phyloP scores from a whole-genome alignment of 345 rosid species.

The Anastatica hierochuntica region DNA sequence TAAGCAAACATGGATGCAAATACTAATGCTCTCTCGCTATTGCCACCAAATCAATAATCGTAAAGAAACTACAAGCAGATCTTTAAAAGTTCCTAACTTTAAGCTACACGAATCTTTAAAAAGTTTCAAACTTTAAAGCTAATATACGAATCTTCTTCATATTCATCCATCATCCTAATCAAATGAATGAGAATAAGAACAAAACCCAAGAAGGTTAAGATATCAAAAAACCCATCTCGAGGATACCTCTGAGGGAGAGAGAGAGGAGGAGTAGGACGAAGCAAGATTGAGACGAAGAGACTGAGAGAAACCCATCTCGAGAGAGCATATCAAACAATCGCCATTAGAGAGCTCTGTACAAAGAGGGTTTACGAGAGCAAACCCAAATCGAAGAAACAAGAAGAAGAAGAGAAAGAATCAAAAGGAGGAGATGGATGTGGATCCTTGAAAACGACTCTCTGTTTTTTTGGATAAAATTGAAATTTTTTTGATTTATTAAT shows the following conservation, averaged over 20 bases:
- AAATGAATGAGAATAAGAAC: no score
- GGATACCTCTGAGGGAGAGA: slow-evolving; percentile 27
- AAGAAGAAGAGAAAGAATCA: neutral
- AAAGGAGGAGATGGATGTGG: neutral
- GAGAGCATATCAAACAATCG: neutral
- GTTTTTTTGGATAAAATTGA: neutral
- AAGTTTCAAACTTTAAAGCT: no score
- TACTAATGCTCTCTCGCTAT: neutral
- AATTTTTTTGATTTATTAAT: no score
- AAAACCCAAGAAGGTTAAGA: neutral
- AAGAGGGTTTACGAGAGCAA: no score
- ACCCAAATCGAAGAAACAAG: slow-evolving; percentile 9
- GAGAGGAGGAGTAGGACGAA: slow-evolving; percentile 19
- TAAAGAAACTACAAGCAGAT: neutral
- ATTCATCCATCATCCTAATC: no score
- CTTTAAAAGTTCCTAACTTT: no score
- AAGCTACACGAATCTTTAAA: no score
- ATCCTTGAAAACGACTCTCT: slow-evolving; percentile 2
- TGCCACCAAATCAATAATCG: neutral
- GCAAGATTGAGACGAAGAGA: slow-evolving; percentile 34
- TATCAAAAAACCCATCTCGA: no score
- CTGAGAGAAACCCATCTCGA: slow-evolving; percentile 49
- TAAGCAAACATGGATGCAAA: neutral
- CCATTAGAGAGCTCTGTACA: no score
- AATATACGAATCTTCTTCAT: no score